Evolutionary conservation across 2,329 filamentous ascomycete species (phyloP).

Genomic region (Macrophomina phaseolina): DNA sequence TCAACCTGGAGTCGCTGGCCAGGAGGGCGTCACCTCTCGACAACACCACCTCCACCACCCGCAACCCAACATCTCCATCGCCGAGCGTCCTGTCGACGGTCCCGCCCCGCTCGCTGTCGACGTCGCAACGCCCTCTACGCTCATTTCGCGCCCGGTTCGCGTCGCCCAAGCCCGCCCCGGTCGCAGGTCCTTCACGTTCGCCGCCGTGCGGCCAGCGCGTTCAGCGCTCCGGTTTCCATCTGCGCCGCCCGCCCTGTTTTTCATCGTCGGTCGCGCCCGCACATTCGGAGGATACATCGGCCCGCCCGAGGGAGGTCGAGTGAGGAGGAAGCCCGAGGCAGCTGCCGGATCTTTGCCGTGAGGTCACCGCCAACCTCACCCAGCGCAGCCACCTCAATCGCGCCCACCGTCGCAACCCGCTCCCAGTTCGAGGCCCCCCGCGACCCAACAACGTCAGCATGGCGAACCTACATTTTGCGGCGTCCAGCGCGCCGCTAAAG

Average conservation of each 20-base stretch:
- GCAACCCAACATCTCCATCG: constrained; percentile 41
- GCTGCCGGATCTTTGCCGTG: constrained; percentile 14
- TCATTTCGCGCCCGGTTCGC: constrained; percentile 22
- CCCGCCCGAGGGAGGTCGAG: constrained; percentile 10
- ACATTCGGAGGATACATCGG: neutral
- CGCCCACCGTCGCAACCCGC: constrained; percentile 9
- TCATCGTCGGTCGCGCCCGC: constrained; percentile 9
- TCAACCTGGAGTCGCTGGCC: constrained; percentile 18
- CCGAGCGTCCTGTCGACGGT: constrained; percentile 38
- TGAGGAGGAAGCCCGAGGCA: constrained; percentile 19
- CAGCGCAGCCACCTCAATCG: constrained; percentile 5
- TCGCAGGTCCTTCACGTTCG: constrained; percentile 32
- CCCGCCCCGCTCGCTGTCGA: constrained; percentile 35
- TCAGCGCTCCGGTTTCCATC: constrained; percentile 38
- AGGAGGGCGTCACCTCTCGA: constrained; percentile 19
- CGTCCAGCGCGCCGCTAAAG: constrained; percentile 94
- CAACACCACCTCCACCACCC: constrained; percentile 21
- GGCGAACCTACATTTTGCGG: constrained; percentile 89
- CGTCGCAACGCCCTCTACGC: constrained; percentile 33
- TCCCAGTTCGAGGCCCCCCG: neutral
- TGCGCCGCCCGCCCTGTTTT: constrained; percentile 19
- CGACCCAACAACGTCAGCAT: constrained; percentile 47
- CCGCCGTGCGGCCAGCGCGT: constrained; percentile 35
- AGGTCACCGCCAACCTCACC: constrained; percentile 23
- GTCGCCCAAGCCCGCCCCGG: constrained; percentile 24